Percentiles rank a stretch among this genome's conserved stretches.
These are phyloP conservation scores for Monilinia polystroma DNA, from an alignment of 2,329 filamentous ascomycete species.

Conservation along the genomic window DNA sequence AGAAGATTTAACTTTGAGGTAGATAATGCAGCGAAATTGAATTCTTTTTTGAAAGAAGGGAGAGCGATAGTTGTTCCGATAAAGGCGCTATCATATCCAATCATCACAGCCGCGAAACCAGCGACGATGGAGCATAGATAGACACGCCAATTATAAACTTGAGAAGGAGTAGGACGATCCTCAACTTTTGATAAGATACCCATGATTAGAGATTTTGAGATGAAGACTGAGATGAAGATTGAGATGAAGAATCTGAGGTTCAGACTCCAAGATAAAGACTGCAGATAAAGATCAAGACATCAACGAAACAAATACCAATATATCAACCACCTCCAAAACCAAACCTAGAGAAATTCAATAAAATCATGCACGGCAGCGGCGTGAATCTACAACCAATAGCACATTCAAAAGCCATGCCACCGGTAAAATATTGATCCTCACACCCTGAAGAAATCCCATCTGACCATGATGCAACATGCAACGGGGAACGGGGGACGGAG, in stretches of 20 bases:
- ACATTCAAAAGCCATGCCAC: background rate
- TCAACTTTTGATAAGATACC: constrained; percentile 31
- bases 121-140: constrained; percentile 30
- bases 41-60: constrained; percentile 31
- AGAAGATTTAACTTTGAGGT: constrained; percentile 29
- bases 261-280: background rate
- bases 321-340: background rate
- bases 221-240: background rate
- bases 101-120: constrained; percentile 32
- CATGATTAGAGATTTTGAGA: constrained; percentile 23
- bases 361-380: background rate
- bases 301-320: background rate
- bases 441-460: background rate
- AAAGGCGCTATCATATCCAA: constrained; percentile 35
- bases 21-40: constrained; percentile 30
- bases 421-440: constrained; percentile 7
- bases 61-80: constrained; percentile 34
- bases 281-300: background rate
- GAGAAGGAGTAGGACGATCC: constrained; percentile 33
- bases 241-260: background rate
- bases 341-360: background rate
- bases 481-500: background rate
- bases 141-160: constrained; percentile 33
- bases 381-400: background rate
- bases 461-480: background rate